Percentiles rank a stretch among this genome's conserved stretches.
phyloP scores from a whole-genome alignment of 257 asterid species.

The Solanum bukasovii region DNA sequence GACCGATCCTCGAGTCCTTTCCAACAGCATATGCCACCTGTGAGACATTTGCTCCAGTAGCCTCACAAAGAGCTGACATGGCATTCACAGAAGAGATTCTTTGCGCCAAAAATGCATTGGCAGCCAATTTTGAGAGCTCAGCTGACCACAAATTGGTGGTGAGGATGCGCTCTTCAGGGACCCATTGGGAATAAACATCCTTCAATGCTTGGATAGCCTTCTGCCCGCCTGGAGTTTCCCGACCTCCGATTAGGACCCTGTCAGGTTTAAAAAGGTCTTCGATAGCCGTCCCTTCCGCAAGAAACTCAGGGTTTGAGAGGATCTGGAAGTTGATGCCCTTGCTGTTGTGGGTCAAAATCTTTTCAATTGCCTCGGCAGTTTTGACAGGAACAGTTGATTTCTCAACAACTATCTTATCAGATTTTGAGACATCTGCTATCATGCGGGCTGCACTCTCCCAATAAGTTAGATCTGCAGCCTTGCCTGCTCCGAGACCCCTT shows the following conservation, averaged over 20 bases:
- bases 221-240: constrained; percentile 18
- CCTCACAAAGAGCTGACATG: constrained; percentile 70
- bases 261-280: constrained; percentile 17
- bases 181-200: constrained; percentile 14
- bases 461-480: constrained; percentile 20
- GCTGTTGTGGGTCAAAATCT: constrained; percentile 24
- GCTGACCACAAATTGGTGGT: constrained; percentile 23
- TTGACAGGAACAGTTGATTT: constrained; percentile 19
- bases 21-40: constrained; percentile 57
- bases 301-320: constrained; percentile 21
- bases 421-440: constrained; percentile 20
- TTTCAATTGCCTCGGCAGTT: constrained; percentile 22
- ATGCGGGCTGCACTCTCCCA: constrained; percentile 28
- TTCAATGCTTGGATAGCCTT: constrained; percentile 16
- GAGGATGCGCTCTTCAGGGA: constrained; percentile 14
- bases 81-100: constrained; percentile 35
- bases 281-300: constrained; percentile 21
- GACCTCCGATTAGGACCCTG: constrained; percentile 21
- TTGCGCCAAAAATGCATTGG: constrained; percentile 22
- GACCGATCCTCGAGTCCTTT: constrained; percentile 56
- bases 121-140: constrained; percentile 20
- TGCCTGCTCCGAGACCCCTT: constrained; percentile 22
- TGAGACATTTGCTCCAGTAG: constrained; percentile 59
- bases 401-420: constrained; percentile 20
- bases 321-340: constrained; percentile 21